Conservation (phyloP, 345 rosid genomes). For the Microcos paniculata region DNA sequence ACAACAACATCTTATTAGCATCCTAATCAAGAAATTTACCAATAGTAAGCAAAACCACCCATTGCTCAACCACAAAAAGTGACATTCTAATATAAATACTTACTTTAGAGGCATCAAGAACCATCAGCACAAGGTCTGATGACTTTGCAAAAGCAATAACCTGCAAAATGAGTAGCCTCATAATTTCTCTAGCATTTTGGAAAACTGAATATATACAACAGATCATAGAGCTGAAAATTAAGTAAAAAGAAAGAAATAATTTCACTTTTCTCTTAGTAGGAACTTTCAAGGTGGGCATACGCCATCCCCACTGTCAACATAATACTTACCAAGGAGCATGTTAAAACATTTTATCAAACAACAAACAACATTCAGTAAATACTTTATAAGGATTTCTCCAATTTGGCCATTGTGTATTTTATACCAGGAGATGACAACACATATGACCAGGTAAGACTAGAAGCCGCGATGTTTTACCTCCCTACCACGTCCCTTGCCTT, state of each 20-base stretch:
- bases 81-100: constrained; percentile 24
- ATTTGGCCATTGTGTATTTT: not conserved
- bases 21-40: not conserved
- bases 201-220: not conserved
- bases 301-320: not conserved
- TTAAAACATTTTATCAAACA: not conserved
- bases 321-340: not conserved
- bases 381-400: not conserved
- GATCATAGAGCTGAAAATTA: constrained; percentile 2
- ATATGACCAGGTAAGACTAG: not conserved
- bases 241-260: not conserved
- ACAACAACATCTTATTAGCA: not conserved
- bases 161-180: constrained; percentile 43
- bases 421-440: not conserved
- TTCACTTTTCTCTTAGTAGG: not conserved
- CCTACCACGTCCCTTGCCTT: constrained; percentile 98
- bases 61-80: constrained; percentile 1
- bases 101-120: constrained; percentile 99
- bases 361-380: not conserved
- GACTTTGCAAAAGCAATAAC: constrained; percentile 98
- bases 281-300: not conserved
- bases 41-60: not conserved
- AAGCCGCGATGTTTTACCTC: constrained; percentile 63
- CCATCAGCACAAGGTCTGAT: constrained; percentile 97
- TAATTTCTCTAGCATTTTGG: constrained; percentile 5